Conservation (phyloP, 1,284 basidiomycete species). For the Cutaneotrichosporon spelunceum region DNA sequence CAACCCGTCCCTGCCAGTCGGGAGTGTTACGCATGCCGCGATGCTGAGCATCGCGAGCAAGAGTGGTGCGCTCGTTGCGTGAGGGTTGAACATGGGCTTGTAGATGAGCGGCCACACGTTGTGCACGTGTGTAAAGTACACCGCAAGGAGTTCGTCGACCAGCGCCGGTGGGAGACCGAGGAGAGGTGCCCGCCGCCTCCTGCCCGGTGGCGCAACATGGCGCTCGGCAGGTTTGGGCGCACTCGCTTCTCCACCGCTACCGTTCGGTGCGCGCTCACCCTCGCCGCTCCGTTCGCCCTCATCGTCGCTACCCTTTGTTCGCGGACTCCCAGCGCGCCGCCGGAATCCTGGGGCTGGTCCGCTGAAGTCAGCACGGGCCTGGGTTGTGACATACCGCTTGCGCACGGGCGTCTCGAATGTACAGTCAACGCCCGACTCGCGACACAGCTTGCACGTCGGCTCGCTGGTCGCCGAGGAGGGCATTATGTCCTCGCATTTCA, state of each 20-base stretch:
- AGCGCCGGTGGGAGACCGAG: constrained; percentile 28
- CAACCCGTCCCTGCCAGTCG: constrained; percentile 62
- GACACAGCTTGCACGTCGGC: constrained; percentile 29
- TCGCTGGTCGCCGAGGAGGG: constrained; percentile 12
- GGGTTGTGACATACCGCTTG: constrained; percentile 27
- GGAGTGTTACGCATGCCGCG: constrained; percentile 38
- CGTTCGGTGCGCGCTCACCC: constrained; percentile 2
- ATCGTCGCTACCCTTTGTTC: constrained; percentile 3
- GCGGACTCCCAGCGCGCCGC: constrained; percentile 12
- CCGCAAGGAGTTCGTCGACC: constrained; percentile 40
- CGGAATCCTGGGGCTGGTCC: constrained; percentile 22
- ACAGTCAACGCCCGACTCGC: constrained; percentile 28
- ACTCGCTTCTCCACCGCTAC: neutral
- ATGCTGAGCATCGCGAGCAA: constrained; percentile 45
- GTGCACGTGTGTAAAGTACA: constrained; percentile 46
- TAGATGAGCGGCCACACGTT: constrained; percentile 50
- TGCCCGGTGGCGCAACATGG: constrained; percentile 5
- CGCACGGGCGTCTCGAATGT: constrained; percentile 31
- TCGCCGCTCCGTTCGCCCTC: neutral
- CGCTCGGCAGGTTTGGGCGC: neutral
- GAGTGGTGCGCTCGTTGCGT: constrained; percentile 34
- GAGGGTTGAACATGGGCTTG: constrained; percentile 45
- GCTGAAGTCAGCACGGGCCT: constrained; percentile 6
- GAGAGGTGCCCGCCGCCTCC: constrained; percentile 20
- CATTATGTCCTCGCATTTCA: constrained; percentile 31